Base-by-base conservation (phyloP, 345 rosid species). In the Dimocarpus longan region DNA sequence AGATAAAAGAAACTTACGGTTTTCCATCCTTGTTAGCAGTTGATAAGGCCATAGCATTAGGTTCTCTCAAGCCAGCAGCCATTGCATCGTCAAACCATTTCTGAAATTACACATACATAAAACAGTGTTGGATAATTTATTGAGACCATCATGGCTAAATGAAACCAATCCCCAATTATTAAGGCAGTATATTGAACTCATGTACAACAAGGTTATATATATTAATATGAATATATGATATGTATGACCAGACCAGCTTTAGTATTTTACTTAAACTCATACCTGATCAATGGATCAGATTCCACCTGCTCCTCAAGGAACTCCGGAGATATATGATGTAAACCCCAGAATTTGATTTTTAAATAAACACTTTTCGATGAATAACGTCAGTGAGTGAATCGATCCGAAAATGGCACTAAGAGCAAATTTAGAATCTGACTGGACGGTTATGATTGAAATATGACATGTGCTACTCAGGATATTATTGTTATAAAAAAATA, bases 71-170 rank as follows among this genome's bases (percentile, higher is more conserved):
- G 59, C 92, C 86, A 76, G 97, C 84, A 86, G 91, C 86, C 78
- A 94, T 83, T 5, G 94, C 98, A 76, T 92, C 97, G 73, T 93
- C 93, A 90, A 96, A 93, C 98, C 98, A 96, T 81, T 88, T 91
- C n/a, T 62, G 81, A 73, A 96, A 94, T 97, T 94, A 90, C 84
- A 86, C 82, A 65, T 69, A 69, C 70, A 48, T 7, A 2, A 19
- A 22, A 56, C 5, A 52, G 66, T 21, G 8, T 67, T 48, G 56
- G 24, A 13, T 42, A 68, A 68, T 43, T 68, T 39, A 76, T 54
- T 77, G 15, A 10, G 65, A 76, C 15, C 26, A 13, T 46, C 48
- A 40, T 9, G 50, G 28, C 54, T 13, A 80, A 50, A n/a, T 0
- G 24, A 44, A 67, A 74, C 10, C 32, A 19, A 24, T 32, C 28